Evolutionary conservation across 495 filamentous ascomycete genomes (phyloP).

Genomic region (Terfezia boudieri): DNA sequence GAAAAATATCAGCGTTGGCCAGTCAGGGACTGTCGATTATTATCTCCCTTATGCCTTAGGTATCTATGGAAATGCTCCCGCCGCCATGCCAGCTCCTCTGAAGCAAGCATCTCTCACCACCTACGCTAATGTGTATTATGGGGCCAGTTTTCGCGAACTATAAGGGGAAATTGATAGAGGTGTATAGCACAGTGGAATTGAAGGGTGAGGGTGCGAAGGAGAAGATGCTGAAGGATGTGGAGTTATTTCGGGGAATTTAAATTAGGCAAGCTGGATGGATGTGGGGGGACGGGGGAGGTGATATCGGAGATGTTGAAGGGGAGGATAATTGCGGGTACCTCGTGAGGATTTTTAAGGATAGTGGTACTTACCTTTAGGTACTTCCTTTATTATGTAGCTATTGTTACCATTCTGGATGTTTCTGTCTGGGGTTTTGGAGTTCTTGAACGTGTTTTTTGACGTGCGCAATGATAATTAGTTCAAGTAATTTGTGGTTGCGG

Average conservation of each 20-base stretch:
- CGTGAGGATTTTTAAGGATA: neutral
- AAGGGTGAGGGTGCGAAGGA: slow-evolving; percentile 42
- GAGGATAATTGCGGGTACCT: slow-evolving; percentile 27
- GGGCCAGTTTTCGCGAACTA: slow-evolving; percentile 71
- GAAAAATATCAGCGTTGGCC: slow-evolving; percentile 88
- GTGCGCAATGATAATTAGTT: too few relatives aligned
- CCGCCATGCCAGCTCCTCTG: slow-evolving; percentile 39
- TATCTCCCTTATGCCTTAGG: slow-evolving; percentile 62
- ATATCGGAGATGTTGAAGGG: slow-evolving; percentile 42
- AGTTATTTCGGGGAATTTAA: slow-evolving; percentile 51
- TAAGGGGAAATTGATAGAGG: slow-evolving; percentile 55
- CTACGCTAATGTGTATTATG: slow-evolving; percentile 70
- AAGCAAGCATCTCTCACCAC: slow-evolving; percentile 58
- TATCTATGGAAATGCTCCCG: slow-evolving; percentile 79
- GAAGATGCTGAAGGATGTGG: slow-evolving; percentile 58
- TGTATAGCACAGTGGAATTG: slow-evolving; percentile 44
- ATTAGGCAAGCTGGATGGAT: slow-evolving; percentile 60
- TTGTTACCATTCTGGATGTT: too few relatives aligned
- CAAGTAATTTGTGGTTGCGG: too few relatives aligned
- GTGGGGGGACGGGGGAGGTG: slow-evolving; percentile 43
- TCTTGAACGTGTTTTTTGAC: too few relatives aligned
- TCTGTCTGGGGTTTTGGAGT: too few relatives aligned
- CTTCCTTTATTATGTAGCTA: too few relatives aligned
- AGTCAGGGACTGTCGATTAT: slow-evolving; percentile 80
- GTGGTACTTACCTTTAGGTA: too few relatives aligned